phyloP scores from a whole-genome alignment of 495 filamentous ascomycete genomes.

The Parachaetomium inaequale region DNA sequence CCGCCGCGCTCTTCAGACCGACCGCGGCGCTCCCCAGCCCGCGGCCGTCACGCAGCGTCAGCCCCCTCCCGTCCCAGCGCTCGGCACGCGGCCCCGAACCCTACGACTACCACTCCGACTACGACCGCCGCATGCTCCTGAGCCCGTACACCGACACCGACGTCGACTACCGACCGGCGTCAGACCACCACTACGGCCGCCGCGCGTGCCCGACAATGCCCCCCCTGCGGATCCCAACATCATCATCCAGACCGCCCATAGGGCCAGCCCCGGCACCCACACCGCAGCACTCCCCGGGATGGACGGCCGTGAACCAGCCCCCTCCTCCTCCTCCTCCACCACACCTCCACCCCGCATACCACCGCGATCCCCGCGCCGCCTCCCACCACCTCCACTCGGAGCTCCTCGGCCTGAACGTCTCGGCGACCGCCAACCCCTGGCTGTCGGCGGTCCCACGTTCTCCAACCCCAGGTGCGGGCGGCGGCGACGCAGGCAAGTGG shows the following conservation, averaged over 20 bases:
- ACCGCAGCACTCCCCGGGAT: slow-evolving; percentile 8
- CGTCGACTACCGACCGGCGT: slow-evolving; percentile 34
- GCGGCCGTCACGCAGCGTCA: slow-evolving; percentile 14
- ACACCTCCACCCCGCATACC: neutral
- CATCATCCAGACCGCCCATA: neutral
- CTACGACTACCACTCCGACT: slow-evolving; percentile 14
- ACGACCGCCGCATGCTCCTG: slow-evolving; percentile 11
- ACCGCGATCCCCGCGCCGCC: slow-evolving; percentile 10
- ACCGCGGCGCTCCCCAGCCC: slow-evolving; percentile 4
- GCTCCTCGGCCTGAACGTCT: slow-evolving; percentile 9
- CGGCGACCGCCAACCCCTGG: slow-evolving; percentile 37
- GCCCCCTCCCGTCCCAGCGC: slow-evolving; percentile 17
- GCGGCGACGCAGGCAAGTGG: neutral
- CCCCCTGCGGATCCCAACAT: neutral
- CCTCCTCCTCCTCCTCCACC: too few species aligned
- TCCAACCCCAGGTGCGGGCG: neutral
- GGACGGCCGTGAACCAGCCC: slow-evolving; percentile 19
- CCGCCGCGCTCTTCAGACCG: slow-evolving; percentile 35
- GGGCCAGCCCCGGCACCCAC: neutral
- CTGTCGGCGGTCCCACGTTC: slow-evolving; percentile 44
- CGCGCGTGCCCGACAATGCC: neutral
- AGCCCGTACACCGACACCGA: slow-evolving; percentile 39
- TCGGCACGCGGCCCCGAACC: neutral
- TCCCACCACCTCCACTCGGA: slow-evolving; percentile 9
- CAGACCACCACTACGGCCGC: neutral